These are phyloP conservation scores for Fusarium sp. DNA, from an alignment of 2,329 filamentous ascomycete species.

Conservation along the genomic window DNA sequence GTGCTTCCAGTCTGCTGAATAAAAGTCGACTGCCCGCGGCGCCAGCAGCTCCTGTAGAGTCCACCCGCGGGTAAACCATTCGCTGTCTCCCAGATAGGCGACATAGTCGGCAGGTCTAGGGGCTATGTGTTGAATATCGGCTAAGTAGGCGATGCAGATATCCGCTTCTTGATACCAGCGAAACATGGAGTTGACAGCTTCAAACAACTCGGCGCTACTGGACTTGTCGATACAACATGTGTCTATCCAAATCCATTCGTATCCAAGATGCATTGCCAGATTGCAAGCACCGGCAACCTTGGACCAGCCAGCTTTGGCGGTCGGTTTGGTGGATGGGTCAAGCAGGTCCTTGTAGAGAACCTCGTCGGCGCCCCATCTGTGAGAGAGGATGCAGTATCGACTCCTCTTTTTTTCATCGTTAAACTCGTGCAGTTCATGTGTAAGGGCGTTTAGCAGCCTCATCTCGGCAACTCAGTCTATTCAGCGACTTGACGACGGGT, in stretches of 20 bases:
- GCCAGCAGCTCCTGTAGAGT: background rate
- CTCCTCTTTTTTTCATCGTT: background rate
- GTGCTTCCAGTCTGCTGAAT: background rate
- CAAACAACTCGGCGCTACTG: background rate
- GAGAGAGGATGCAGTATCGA: background rate
- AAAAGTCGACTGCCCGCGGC: background rate
- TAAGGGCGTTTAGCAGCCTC: background rate
- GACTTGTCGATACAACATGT: slow-evolving; percentile 4
- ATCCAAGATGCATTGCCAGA: background rate
- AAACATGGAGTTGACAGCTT: slow-evolving; percentile 1
- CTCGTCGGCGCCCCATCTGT: background rate
- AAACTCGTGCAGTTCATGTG: background rate
- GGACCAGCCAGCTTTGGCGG: background rate
- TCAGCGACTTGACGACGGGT: background rate
- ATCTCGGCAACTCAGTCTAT: background rate
- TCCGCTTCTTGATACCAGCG: background rate
- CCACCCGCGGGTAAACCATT: background rate
- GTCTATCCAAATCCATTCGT: slow-evolving; percentile 1
- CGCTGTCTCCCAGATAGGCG: background rate
- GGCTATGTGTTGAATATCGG: background rate
- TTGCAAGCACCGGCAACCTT: background rate
- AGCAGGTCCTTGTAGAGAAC: background rate
- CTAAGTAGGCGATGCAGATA: background rate
- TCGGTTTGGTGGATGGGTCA: background rate
- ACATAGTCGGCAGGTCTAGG: background rate